These are phyloP conservation scores for Ophiostoma ips DNA, from an alignment of 2,329 filamentous ascomycete species.

Conservation along the genomic window DNA sequence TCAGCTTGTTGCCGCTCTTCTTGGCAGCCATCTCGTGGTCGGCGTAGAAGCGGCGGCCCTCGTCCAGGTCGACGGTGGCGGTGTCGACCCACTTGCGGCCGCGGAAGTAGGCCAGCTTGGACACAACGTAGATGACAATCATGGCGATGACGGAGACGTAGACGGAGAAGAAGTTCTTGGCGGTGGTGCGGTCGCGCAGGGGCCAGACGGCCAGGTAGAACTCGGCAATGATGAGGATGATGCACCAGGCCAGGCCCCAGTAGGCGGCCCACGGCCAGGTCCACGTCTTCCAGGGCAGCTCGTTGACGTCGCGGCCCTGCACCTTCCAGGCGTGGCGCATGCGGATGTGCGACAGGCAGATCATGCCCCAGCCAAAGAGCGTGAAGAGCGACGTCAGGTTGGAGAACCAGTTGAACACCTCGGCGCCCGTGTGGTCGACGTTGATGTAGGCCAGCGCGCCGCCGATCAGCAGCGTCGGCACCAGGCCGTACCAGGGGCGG, in stretches of 20 bases:
- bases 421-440: constrained; percentile 8
- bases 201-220: constrained; percentile 1
- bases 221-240: constrained; percentile 2
- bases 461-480: constrained; percentile 5
- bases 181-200: not conserved
- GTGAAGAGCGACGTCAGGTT: constrained; percentile 5
- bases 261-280: constrained; percentile 9
- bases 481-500: constrained; percentile 8
- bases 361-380: constrained; percentile 8
- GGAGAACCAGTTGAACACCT: constrained; percentile 8
- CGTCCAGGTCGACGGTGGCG: not conserved
- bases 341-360: constrained; percentile 4
- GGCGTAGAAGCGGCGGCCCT: constrained; percentile 1
- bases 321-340: not conserved
- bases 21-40: not conserved
- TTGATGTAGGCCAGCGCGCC: constrained; percentile 6
- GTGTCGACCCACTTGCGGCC: constrained; percentile 1
- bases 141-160: constrained; percentile 9
- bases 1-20: not conserved
- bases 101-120: not conserved
- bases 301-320: not conserved
- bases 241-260: constrained; percentile 6
- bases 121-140: not conserved
- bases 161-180: not conserved
- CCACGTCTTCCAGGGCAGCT: constrained; percentile 1